Evolutionary conservation across 768 basidiomycete genomes (phyloP), one percentile per base, ranked within the genome.

Genomic region (Vishniacozyma victoriae): DNA sequence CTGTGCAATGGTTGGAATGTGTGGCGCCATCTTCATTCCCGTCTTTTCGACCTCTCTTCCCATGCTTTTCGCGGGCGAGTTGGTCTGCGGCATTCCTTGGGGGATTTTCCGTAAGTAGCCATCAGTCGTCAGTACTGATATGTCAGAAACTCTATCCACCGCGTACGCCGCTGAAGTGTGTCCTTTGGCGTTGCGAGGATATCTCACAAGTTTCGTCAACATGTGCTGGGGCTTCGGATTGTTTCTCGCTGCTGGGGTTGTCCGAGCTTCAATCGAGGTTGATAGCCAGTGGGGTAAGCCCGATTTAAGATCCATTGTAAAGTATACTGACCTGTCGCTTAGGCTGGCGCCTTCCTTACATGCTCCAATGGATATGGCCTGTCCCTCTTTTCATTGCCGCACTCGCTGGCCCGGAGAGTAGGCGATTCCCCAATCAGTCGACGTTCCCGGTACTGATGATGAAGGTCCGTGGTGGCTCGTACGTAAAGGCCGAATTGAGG

Each of bases 341-440:
- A n/a, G n/a, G n/a, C n/a, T 50, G 50, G 60, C 31, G 35, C 18
- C 27, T 65, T 20, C 67, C 59, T 31, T 69, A 55, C 39, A 57
- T 60, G 26, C 38, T 69, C 14, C 64, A 66, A 50, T 66, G 71
- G 73, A 46, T 73, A 16, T 73, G 70, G 72, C 63, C 70, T 11
- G 18, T 70, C 11, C 72, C 72, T 13, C 57, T 74, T 33, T 33
- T 55, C 39, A 26, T 62, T 27, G 69, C 60, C n/a, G 49, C 52
- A 50, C 63, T 35, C 55, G 68, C 71, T 51, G 58, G 57, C 18
- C 69, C 69, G 16, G 64, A n/a, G n/a, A n/a, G n/a, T n/a, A n/a
- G n/a, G n/a, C n/a, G n/a, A n/a, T n/a, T n/a, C n/a, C n/a, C n/a
- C n/a, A n/a, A n/a, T n/a, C n/a, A n/a, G n/a, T n/a, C n/a, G n/a